These are phyloP conservation scores for Aspergillus neoniger DNA, from an alignment of 2,329 filamentous ascomycete species.

Conservation along the genomic window DNA sequence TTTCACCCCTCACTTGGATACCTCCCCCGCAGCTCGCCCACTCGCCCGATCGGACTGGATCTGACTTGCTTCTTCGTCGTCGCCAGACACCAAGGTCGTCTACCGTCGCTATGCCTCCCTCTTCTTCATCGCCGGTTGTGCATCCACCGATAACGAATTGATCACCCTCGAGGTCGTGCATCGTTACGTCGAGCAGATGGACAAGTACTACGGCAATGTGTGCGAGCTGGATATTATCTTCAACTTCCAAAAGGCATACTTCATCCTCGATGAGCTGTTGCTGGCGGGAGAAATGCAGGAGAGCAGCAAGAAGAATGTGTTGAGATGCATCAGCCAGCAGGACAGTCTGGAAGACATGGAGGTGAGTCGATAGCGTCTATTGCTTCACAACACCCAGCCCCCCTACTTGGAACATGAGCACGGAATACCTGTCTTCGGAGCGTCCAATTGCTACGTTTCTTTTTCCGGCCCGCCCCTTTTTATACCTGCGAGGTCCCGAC, in stretches of 20 bases:
- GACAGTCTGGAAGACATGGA: constrained; percentile 99
- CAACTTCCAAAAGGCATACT: constrained; percentile 99
- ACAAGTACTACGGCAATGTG: constrained; percentile 99
- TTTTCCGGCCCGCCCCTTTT: background rate
- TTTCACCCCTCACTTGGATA: background rate
- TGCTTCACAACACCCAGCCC: background rate
- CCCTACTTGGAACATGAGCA: background rate
- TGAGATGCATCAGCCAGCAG: constrained; percentile 94
- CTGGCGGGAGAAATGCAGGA: constrained; percentile 97
- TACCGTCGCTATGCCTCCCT: constrained; percentile 98
- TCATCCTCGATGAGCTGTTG: constrained; percentile 94
- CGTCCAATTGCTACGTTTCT: background rate
- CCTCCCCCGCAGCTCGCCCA: constrained; percentile 8
- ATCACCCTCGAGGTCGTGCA: constrained; percentile 98
- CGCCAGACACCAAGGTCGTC: constrained; percentile 90
- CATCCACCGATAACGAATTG: constrained; percentile 96
- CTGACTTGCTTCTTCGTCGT: constrained; percentile 13
- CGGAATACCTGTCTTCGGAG: background rate
- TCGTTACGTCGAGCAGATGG: constrained; percentile 99
- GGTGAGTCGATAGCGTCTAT: constrained; percentile 63
- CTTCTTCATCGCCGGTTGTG: constrained; percentile 98
- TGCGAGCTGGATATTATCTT: constrained; percentile 99
- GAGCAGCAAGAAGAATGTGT: constrained; percentile 98
- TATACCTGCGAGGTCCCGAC: background rate
- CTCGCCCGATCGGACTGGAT: background rate